Percentiles rank a stretch among this genome's conserved stretches.
These are phyloP conservation scores for Eragrostis tef DNA, from an alignment of 202 grass and related monocot genomes.

Conservation along the genomic window DNA sequence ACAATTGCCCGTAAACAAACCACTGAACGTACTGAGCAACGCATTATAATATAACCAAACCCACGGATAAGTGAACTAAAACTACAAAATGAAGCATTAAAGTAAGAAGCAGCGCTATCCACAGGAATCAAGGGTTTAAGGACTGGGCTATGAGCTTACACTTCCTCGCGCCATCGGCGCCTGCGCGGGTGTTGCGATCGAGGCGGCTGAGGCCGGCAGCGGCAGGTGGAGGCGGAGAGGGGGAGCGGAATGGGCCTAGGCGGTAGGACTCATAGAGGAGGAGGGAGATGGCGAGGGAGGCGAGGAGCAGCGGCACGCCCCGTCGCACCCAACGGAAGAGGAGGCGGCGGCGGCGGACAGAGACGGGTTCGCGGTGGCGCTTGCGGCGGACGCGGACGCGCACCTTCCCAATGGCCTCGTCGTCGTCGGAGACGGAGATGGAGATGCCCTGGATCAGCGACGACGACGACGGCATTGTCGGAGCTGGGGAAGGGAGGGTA, in stretches of 20 bases:
- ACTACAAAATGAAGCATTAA: slow-evolving; percentile 23
- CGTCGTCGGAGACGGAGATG: slow-evolving; percentile 86
- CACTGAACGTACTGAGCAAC: slow-evolving; percentile 11
- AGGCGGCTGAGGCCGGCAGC: slow-evolving; percentile 48
- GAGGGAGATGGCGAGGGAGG: slow-evolving; percentile 52
- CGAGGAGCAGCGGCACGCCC: slow-evolving; percentile 67
- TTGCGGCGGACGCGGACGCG: slow-evolving; percentile 62
- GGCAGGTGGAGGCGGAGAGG: background rate
- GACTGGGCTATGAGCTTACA: slow-evolving; percentile 47
- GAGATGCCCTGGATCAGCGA: slow-evolving; percentile 76
- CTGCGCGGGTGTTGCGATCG: slow-evolving; percentile 50
- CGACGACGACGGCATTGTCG: slow-evolving; percentile 50
- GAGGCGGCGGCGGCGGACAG: slow-evolving; percentile 42
- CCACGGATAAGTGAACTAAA: background rate
- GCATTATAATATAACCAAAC: slow-evolving; percentile 35
- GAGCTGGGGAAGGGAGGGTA: background rate
- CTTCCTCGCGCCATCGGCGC: slow-evolving; percentile 57
- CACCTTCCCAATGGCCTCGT: slow-evolving; percentile 62
- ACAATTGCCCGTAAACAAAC: background rate
- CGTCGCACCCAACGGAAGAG: slow-evolving; percentile 57
- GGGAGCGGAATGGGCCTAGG: background rate
- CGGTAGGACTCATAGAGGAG: slow-evolving; percentile 64
- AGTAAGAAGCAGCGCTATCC: slow-evolving; percentile 38
- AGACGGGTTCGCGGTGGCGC: slow-evolving; percentile 43
- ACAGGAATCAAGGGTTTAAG: slow-evolving; percentile 32